phyloP scores from a whole-genome alignment of 768 basidiomycete genomes.

The Trametopsis cervina region DNA sequence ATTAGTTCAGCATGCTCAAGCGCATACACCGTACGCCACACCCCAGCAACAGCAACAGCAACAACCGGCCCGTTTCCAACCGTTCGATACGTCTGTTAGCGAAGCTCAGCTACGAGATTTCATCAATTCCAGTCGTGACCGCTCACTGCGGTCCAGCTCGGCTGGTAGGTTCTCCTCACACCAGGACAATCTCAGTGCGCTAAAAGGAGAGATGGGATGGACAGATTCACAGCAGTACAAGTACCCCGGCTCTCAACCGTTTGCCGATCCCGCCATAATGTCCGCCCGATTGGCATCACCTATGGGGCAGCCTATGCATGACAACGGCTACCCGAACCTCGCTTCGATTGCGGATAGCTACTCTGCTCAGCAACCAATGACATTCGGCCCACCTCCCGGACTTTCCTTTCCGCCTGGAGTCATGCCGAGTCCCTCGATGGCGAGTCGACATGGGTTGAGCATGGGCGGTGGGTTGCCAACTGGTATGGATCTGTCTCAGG shows the following conservation, averaged over 20 bases:
- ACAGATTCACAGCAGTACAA: slow-evolving; percentile 28
- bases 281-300: slow-evolving; percentile 55
- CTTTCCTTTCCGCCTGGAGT: slow-evolving; percentile 38
- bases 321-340: slow-evolving; percentile 14
- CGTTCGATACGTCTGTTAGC: slow-evolving; percentile 54
- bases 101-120: slow-evolving; percentile 76
- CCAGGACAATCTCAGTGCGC: background rate
- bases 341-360: slow-evolving; percentile 13
- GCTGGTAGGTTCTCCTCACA: slow-evolving; percentile 45
- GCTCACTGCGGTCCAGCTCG: slow-evolving; percentile 29
- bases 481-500: slow-evolving; percentile 26
- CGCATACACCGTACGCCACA: slow-evolving; percentile 25
- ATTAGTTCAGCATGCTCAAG: slow-evolving; percentile 39
- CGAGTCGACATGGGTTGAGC: slow-evolving; percentile 17
- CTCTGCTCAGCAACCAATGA: slow-evolving; percentile 12
- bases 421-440: slow-evolving; percentile 27
- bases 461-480: slow-evolving; percentile 17
- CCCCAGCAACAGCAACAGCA: slow-evolving; percentile 19
- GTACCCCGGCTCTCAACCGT: slow-evolving; percentile 37
- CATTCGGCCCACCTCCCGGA: slow-evolving; percentile 59
- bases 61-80: slow-evolving; percentile 42
- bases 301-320: slow-evolving; percentile 20
- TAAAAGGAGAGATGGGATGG: too few relatives aligned
- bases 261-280: slow-evolving; percentile 77
- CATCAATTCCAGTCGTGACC: slow-evolving; percentile 63